Base-by-base conservation (phyloP, 2,329 filamentous ascomycete genomes). In the Acrocalymma vagum region DNA sequence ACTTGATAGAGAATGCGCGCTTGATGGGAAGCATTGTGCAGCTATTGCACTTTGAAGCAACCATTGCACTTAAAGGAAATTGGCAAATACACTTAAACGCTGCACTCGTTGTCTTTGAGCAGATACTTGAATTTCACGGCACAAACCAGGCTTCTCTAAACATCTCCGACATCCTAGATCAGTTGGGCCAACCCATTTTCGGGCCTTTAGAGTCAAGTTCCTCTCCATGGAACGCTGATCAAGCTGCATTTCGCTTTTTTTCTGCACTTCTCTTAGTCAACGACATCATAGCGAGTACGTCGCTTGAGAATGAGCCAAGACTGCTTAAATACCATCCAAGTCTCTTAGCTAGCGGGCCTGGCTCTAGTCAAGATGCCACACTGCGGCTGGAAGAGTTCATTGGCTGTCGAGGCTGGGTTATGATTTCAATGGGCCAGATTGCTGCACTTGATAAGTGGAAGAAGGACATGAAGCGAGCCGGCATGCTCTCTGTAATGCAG, bases 381-480 rank as follows among this genome's bases (percentile, higher is more conserved):
- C 62, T 78, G 25, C 67, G 70, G 34, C 69, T 84, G 38, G 75
- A 78, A 32, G 73, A 78, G 21, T 76, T 81, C 32, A 63, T 80
- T 26, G 82, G 83, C 2, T 72, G 81, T 44, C 69, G 80, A 29
- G 85, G 84, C 59, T 82, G 80, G 79, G 75, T 76, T 1, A 51
- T 85, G 29, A 64, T 79, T 29, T 67, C 75, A n/a, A 73, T 86
- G 28, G 77, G 76, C 9, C 75, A 81, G 14, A 76, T 82, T 30
- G 71, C 81, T 10, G 61, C 72, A 1, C 70, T 86, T 6, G 75
- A 81, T 35, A 71, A 75, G 1, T 83, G 78, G 76, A 85, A 84
- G 63, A 75, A 76, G 51, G 63, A 74, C 15, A 72, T 72, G 45
- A 73, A 70, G 31, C 58, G 60, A 30, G 51, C 60, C 4, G 76